Evolutionary conservation across 768 basidiomycete genomes (phyloP), one percentile per base, ranked within the genome.

Genomic region (Neoboletus magnificus): DNA sequence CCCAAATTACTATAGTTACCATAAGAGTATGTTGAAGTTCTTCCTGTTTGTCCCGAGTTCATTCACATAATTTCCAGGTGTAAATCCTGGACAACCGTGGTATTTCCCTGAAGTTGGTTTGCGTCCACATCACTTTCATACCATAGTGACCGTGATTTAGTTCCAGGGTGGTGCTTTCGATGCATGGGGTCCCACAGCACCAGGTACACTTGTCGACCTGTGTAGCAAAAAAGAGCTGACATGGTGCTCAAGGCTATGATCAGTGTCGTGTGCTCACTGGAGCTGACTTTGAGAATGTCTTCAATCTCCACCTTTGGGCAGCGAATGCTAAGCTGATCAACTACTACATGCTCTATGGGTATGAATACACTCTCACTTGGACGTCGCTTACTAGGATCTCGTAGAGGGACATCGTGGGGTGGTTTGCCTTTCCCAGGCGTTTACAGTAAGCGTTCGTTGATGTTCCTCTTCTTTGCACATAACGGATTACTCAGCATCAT

Each of bases 311-410:
- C 50, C 76, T 90, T 43, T 91, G 87, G 86, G 89, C 91, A 11
- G 79, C 81, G 47, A 93, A 92, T 69, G 87, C 83, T 2, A 93
- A 92, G 64, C 63, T 93, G 43, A 83, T 92, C 55, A 91, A 82
- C 62, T 89, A 88, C 58, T 93, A 93, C 70, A 93, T 93, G 92
- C 61, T 91, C 51, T 91, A 84, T 62, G 90, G 87, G 87, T 87
- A 66, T 27, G 73, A 27, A 51, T 7, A 15, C 33, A 9, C 32
- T 36, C 40, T 53, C 23, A 10, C n/a, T 39, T 36, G 42, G 39
- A 3, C 18, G 0, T 25, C 11, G 22, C 57, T 62, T 23, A 64
- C 10, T 15, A 23, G 20, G 20, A 37, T 22, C 23, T 61, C 47
- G 48, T 55, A 91, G 91, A 9, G 91, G 91, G 23, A 93, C 91